A percentile compares a stretch with the other conserved stretches of the same genome.
Evolutionary conservation across 2,329 filamentous ascomycete species (phyloP).

Genomic region (Magnaporthiopsis incrustans): DNA sequence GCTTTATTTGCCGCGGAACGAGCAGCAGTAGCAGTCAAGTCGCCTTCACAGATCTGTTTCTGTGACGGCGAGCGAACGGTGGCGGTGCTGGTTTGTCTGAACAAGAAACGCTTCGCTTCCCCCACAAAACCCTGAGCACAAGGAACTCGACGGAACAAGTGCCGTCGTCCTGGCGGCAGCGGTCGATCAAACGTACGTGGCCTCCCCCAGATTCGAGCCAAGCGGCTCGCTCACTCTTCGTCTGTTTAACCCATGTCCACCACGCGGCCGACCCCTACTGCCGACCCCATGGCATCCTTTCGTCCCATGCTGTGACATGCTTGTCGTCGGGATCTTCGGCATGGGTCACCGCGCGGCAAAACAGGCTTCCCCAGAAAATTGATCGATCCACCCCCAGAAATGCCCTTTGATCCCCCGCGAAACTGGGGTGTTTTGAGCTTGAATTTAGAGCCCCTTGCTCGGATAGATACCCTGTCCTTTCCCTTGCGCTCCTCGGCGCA

Average conservation of each 20-base stretch:
- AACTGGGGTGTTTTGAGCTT: neutral
- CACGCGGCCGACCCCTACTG: neutral
- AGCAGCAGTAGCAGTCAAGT: neutral
- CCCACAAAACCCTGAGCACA: neutral
- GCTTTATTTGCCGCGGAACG: neutral
- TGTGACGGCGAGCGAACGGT: neutral
- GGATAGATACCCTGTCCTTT: neutral
- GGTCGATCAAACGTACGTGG: neutral
- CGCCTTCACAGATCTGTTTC: neutral
- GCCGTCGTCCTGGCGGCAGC: neutral
- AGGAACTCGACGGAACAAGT: neutral
- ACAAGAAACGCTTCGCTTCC: neutral
- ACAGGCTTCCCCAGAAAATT: neutral
- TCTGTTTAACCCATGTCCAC: neutral
- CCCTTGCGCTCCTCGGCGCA: neutral
- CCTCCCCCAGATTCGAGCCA: neutral
- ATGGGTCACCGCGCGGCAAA: neutral
- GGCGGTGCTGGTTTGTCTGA: neutral
- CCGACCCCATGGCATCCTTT: neutral
- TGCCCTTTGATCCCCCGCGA: slow-evolving; percentile 1
- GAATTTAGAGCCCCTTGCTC: neutral
- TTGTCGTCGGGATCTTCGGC: neutral
- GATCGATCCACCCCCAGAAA: neutral
- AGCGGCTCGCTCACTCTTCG: neutral
- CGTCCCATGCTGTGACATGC: neutral